phyloP scores from a whole-genome alignment of 495 filamentous ascomycete genomes.

The Aspergillus carlsbadensis region DNA sequence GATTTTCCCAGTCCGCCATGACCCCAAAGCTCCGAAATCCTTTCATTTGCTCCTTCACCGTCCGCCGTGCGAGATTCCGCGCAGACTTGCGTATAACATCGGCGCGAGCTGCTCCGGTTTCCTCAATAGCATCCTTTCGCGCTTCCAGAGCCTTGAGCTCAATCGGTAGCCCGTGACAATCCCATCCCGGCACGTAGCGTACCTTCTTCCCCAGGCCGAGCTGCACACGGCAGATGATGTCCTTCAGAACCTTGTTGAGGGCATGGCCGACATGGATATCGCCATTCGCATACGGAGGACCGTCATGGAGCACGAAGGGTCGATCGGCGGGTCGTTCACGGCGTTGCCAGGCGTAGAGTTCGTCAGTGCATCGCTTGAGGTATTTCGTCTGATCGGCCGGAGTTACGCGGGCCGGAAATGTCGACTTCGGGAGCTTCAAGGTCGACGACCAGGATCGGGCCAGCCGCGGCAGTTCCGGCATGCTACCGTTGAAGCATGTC shows the following conservation, averaged over 20 bases:
- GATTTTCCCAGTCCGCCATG: constrained; percentile 91
- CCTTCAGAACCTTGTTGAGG: constrained; percentile 95
- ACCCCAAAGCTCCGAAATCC: constrained; percentile 81
- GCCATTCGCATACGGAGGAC: constrained; percentile 96
- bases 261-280: constrained; percentile 95
- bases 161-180: constrained; percentile 97
- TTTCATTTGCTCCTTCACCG: constrained; percentile 77
- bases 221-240: constrained; percentile 81
- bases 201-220: constrained; percentile 74
- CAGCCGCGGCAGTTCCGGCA: constrained; percentile 48
- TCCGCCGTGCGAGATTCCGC: constrained; percentile 66
- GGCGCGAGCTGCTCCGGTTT: constrained; percentile 24
- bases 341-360: constrained; percentile 85
- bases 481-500: constrained; percentile 43
- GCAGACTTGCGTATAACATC: constrained; percentile 67
- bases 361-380: constrained; percentile 76
- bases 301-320: constrained; percentile 87
- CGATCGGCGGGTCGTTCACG: constrained; percentile 55
- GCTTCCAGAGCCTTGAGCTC: constrained; percentile 90
- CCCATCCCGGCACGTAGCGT: constrained; percentile 93
- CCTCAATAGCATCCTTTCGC: constrained; percentile 29
- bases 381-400: constrained; percentile 58
- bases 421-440: constrained; percentile 57
- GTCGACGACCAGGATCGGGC: constrained; percentile 59
- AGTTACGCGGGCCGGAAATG: constrained; percentile 55